These are phyloP conservation scores for Aspergillus viridinutans DNA, from an alignment of 2,329 filamentous ascomycete genomes.

Conservation along the genomic window DNA sequence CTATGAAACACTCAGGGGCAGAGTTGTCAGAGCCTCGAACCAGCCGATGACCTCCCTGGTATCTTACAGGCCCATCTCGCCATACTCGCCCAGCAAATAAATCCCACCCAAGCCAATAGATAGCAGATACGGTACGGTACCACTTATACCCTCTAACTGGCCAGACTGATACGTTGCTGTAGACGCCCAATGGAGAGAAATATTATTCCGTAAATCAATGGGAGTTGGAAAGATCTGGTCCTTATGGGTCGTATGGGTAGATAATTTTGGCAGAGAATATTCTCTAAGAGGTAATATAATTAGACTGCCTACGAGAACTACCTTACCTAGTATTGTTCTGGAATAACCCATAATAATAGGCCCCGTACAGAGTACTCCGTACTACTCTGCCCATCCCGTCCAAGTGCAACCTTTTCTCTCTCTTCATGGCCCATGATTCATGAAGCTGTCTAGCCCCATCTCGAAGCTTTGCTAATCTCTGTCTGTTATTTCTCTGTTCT, in stretches of 20 bases:
- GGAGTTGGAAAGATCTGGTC: background rate
- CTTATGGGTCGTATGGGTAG: background rate
- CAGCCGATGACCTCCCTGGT: slow-evolving; percentile 1
- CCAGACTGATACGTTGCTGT: background rate
- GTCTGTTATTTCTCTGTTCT: background rate
- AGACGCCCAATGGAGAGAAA: background rate
- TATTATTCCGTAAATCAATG: too few species aligned
- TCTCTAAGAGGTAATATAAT: background rate
- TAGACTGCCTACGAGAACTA: background rate
- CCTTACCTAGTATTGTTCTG: background rate
- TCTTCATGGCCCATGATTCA: too few species aligned
- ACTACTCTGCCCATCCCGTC: background rate
- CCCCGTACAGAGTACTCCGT: too few species aligned
- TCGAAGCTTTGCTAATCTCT: background rate
- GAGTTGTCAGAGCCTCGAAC: slow-evolving; percentile 15
- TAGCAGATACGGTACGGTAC: background rate
- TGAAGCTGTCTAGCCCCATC: too few species aligned
- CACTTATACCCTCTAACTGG: background rate
- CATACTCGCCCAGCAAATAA: background rate
- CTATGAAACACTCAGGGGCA: slow-evolving; percentile 20
- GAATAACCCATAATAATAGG: background rate
- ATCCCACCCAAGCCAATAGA: background rate
- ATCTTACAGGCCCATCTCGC: background rate
- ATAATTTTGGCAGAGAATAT: background rate
- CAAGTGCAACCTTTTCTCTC: background rate